These are phyloP conservation scores for Metarhizium album DNA, from an alignment of 2,329 filamentous ascomycete species.

Conservation along the genomic window DNA sequence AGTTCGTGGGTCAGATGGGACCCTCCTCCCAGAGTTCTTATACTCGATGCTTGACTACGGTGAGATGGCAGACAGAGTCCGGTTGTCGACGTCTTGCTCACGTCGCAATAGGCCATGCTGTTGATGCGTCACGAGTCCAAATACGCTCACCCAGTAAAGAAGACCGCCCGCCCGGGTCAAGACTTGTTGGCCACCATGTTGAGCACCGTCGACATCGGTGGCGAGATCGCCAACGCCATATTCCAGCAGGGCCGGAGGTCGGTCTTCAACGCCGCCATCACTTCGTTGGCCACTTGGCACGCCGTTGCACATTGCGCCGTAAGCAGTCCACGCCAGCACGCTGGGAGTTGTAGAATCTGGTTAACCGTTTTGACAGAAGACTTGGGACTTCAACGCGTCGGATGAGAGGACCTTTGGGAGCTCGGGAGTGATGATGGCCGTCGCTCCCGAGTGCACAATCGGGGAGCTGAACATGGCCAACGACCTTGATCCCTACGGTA, in stretches of 20 bases:
- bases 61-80: not conserved
- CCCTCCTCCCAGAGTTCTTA: not conserved
- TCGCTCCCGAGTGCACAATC: slow-evolving; percentile 16
- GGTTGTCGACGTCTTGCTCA: not conserved
- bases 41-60: slow-evolving; percentile 6
- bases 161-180: not conserved
- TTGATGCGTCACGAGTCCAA: slow-evolving; percentile 7
- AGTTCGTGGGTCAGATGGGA: not conserved
- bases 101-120: slow-evolving; percentile 2
- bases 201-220: slow-evolving; percentile 10
- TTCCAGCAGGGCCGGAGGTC: slow-evolving; percentile 15
- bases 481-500: slow-evolving; percentile 5
- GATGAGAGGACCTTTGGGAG: slow-evolving; percentile 9
- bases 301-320: slow-evolving; percentile 8
- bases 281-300: slow-evolving; percentile 14
- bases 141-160: not conserved
- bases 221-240: slow-evolving; percentile 8
- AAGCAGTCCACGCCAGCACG: not conserved
- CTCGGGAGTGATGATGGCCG: slow-evolving; percentile 15
- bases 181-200: slow-evolving; percentile 4
- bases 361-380: slow-evolving; percentile 11
- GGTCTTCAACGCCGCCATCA: slow-evolving; percentile 13
- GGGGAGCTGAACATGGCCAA: slow-evolving; percentile 8
- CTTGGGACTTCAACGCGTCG: slow-evolving; percentile 16
- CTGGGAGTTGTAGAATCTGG: not conserved